Conservation (phyloP, 139 green algal species). For the Zygnema circumcarinatum region DNA sequence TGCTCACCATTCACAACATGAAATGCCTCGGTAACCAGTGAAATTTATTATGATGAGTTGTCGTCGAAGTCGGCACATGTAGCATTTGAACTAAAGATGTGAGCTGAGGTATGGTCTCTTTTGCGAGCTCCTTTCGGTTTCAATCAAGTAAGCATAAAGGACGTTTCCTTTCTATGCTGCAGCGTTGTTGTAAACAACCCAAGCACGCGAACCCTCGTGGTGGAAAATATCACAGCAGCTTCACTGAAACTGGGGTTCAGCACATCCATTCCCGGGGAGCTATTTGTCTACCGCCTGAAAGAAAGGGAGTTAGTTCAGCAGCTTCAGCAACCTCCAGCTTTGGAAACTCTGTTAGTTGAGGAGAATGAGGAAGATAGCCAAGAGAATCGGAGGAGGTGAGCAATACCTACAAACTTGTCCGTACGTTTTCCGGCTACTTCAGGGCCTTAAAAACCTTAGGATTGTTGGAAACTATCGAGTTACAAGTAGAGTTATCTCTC, state of each 20-base stretch:
- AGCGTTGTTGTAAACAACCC: slow-evolving; percentile 46
- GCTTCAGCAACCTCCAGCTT: background rate
- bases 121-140: too few relatives aligned
- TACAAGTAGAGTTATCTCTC: too few relatives aligned
- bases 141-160: too few relatives aligned
- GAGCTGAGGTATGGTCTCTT: too few relatives aligned
- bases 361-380: background rate
- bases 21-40: background rate
- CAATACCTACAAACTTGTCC: too few relatives aligned
- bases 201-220: background rate
- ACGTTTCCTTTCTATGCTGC: background rate
- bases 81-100: too few relatives aligned
- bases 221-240: slow-evolving; percentile 33
- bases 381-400: background rate
- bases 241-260: slow-evolving; percentile 18
- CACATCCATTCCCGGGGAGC: slow-evolving; percentile 35
- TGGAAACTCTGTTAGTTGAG: background rate
- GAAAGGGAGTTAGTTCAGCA: background rate
- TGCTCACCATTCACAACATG: too few relatives aligned
- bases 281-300: slow-evolving; percentile 32
- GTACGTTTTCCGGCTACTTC: too few relatives aligned
- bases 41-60: background rate
- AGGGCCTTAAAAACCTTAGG: too few relatives aligned
- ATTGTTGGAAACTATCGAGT: too few relatives aligned
- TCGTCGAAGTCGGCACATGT: too few relatives aligned